Evolutionary conservation across 78 protist genomes (phyloP), one percentile per base, ranked within the genome.

Genomic region (Protostelium mycophagum): DNA sequence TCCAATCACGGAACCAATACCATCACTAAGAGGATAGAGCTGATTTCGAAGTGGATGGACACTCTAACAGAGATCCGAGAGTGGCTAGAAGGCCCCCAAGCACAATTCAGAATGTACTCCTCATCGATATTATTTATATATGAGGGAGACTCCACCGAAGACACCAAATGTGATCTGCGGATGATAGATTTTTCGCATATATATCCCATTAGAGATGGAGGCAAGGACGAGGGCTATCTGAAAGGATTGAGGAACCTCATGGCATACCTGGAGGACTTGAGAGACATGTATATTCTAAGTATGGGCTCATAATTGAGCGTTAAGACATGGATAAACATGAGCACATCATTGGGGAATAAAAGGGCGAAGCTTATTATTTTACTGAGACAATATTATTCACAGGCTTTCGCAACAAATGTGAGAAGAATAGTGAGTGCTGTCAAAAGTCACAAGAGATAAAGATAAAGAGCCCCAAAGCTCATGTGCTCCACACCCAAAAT

Each of bases 171-270:
- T 28, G 63, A 38, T 29, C 36, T 92, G 34, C 88, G 89, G 39
- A 92, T 92, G 94, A 92, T 92, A 36, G 94, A 92, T 89, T 92
- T 92, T 73, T 90, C 91, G 25, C 94, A 92, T 85, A 91, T 92
- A 0, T 89, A 89, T 63, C 83, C 89, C n/a, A 5, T 90, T 1
- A 23, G 87, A 28, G 38, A 37, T 63, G 1, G 35, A 37, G 83
- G 28, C 0, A 1, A 25, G 0, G 93, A 90, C 36, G 83, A 90
- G 5, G 1, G 89, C 28, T 90, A 90, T 83, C 63, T 90, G 0
- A 37, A 28, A 36, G 93, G 93, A 35, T 5, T 90, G 0, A 89
- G 83, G 28, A 90, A 86, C 51, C 39, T 90, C 0, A 86, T 86
- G 73, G 16, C 31, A 5, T 51, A 51, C 73, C 73, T 51, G 73